Base-by-base conservation (phyloP, 768 basidiomycete genomes). In the Calocybe indica region DNA sequence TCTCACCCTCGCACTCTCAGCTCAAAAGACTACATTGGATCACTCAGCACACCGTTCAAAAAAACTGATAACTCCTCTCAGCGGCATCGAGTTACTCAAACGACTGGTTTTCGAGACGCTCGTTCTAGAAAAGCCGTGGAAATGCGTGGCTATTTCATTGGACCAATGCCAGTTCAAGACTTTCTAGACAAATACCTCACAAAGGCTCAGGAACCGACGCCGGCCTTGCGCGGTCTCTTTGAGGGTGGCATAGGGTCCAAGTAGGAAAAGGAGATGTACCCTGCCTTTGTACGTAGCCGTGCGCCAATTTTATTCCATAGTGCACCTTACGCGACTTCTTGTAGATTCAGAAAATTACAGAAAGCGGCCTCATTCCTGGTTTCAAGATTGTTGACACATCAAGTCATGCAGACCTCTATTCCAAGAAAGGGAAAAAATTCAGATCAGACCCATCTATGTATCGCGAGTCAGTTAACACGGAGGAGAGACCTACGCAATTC, bases 41-140 rank as follows among this genome's bases (percentile, higher is more conserved):
- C 22, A 22, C 22, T 22, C 22, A 22, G 22, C 22, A 22, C 22
- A 22, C 22, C 22, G 22, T 22, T 22, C 22, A 22, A 22, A 22
- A 22, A 22, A 22, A 22, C 22, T 22, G 22, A 22, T 22, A 22
- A 22, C 22, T 22, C 22, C 22, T 22, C 22, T 22, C 22, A 22
- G 22, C 22, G 22, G 22, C 22, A 22, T 22, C 22, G 22, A 22
- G 22, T 22, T 22, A 22, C 22, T 22, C 22, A 60, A 9, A 51
- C 33, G 37, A 77, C 15, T 13, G 13, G 47, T 15, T 12, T 13
- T 13, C n/a, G 14, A 32, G 33, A 31, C 7, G 12, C 11, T 22
- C n/a, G 28, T 13, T 10, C 32, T 15, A 43, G 9, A 38, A 29
- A 42, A 41, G 48, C 32, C 2, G 36, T 37, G 11, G 43, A 50